Base-by-base conservation (phyloP, 768 basidiomycete species). In the Ramaria rubella region DNA sequence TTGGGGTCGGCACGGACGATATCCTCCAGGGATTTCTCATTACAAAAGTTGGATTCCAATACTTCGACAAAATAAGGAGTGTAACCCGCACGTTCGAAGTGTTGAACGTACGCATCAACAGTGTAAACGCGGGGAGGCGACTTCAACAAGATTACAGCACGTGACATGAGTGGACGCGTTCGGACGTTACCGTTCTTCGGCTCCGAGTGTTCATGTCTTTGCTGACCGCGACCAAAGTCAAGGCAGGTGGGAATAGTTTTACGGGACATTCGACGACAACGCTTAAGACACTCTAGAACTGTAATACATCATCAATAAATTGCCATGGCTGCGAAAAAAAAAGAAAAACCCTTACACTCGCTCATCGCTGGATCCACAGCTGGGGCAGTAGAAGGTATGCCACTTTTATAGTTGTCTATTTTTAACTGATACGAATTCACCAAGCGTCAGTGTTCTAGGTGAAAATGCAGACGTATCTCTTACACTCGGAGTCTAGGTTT, bases 311-410 rank as follows among this genome's bases (percentile, higher is more conserved):
- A 9, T 46, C 44, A 49, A 48, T 34, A 34, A 21, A 11, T 24
- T 11, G 45, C 30, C 56, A 80, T 79, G 73, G 69, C 77, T 6
- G 72, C 75, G 49, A 61, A 45, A 19, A 77, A 80, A 65, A 87
- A 82, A 60, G 93, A 94, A 68, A 90, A 90, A 62, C 88, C 93
- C 0, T 34, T 86, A 6, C 90, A 92, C 63, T 90, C 95, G 14
- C 71, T 97, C 73, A 73, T 93, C 57, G 95, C 95, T 1, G 96
- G 96, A 8, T 81, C 91, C 15, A 89, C 87, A 0, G 95, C 96
- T 24, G 95, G 96, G 15, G 93, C 87, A 7, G 77, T 96, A 57
- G 94, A 97, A 75, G 91, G 88, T 90, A 70, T 73, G 86, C 73
- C 5, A 42, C 49, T 30, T 42, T 27, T 34, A 44, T 26, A 21